Conservation (phyloP, 1,139 yeast species). For the Taphrina pruni region DNA sequence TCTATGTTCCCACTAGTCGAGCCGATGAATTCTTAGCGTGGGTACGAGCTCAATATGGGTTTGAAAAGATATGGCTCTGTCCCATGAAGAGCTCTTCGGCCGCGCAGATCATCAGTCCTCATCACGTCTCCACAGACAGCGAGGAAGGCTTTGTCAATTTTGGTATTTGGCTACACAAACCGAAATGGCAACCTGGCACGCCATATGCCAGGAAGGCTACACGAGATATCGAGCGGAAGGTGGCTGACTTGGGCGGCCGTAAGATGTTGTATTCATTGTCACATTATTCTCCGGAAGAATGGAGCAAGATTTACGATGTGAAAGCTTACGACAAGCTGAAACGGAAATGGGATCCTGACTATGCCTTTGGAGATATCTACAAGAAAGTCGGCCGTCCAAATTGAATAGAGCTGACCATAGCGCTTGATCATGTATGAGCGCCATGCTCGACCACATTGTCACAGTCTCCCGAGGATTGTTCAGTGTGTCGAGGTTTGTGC, state of each 20-base stretch:
- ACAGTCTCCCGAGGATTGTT: neutral
- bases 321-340: conserved; percentile 10
- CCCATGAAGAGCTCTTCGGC: conserved; percentile 14
- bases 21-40: conserved; percentile 19
- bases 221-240: conserved; percentile 12
- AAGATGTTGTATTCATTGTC: conserved; percentile 28
- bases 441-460: no score
- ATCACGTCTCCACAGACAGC: neutral
- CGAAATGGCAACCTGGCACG: conserved; percentile 18
- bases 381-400: conserved; percentile 6
- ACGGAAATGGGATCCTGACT: conserved; percentile 22
- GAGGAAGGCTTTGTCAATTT: conserved; percentile 17
- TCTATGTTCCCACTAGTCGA: conserved; percentile 8
- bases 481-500: neutral
- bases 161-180: conserved; percentile 28
- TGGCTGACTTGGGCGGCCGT: conserved; percentile 20
- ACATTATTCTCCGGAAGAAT: conserved; percentile 13
- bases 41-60: neutral
- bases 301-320: conserved; percentile 22
- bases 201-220: conserved; percentile 11
- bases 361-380: conserved; percentile 23
- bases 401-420: neutral
- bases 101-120: conserved; percentile 19
- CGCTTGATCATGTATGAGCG: no score
- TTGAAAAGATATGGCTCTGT: conserved; percentile 33